Conservation (phyloP, 495 filamentous ascomycete species). For the Sphaerosporella brunnea region DNA sequence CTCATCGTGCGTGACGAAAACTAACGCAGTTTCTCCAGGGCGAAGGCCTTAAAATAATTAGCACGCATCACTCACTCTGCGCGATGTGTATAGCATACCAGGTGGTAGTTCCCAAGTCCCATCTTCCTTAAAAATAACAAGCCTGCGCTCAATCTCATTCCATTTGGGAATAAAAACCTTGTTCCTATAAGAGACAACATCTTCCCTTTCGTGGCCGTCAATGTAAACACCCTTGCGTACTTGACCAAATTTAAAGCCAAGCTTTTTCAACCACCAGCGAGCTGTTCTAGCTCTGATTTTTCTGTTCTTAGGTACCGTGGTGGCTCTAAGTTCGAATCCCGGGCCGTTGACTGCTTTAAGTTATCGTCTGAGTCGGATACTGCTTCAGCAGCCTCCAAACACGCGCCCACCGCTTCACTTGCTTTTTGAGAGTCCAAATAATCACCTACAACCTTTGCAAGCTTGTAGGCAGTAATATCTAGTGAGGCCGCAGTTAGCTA, state of each 20-base stretch:
- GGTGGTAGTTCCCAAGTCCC: background rate
- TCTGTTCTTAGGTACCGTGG: too few species aligned
- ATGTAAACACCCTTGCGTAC: conserved; percentile 10
- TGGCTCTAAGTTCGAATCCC: too few species aligned
- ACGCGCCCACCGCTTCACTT: background rate
- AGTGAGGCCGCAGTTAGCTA: background rate
- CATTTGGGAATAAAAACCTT: conserved; percentile 3
- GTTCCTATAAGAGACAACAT: conserved; percentile 7
- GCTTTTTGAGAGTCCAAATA: conserved; percentile 1
- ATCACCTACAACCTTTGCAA: background rate
- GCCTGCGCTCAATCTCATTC: background rate
- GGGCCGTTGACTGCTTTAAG: background rate
- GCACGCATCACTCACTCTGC: background rate
- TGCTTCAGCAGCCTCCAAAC: background rate
- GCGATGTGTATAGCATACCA: background rate
- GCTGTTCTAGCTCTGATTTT: conserved; percentile 4
- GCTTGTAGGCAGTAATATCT: background rate
- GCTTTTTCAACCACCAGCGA: conserved; percentile 3
- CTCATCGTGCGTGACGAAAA: conserved; percentile 7
- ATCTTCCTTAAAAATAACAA: conserved; percentile 4
- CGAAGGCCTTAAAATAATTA: background rate
- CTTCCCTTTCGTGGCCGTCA: conserved; percentile 5
- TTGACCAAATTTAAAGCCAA: conserved; percentile 3
- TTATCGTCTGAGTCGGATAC: background rate
- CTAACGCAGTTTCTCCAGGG: background rate